Evolutionary conservation across 2,329 filamentous ascomycete genomes (phyloP).

Genomic region (Fusarium sp.): DNA sequence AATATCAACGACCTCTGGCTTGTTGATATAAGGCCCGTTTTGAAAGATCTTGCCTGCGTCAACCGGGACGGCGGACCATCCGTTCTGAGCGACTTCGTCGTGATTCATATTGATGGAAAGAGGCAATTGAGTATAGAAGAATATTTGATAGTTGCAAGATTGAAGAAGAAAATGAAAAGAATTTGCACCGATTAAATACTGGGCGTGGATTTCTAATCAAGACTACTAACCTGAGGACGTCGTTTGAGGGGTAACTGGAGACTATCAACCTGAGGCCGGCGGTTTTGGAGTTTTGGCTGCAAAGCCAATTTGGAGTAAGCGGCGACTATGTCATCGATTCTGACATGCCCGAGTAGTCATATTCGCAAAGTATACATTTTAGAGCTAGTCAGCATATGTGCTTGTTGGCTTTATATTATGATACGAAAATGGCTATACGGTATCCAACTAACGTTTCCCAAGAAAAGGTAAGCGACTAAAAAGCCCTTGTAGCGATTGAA

Average conservation of each 20-base stretch:
- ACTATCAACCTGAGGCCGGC: conserved; percentile 18
- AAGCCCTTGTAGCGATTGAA: background rate
- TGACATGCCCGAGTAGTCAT: background rate
- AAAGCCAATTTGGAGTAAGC: background rate
- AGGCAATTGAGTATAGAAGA: background rate
- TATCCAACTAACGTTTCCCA: too few relatives aligned
- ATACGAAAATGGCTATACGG: background rate
- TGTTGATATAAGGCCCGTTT: conserved; percentile 52
- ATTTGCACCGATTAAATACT: background rate
- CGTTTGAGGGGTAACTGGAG: conserved; percentile 27
- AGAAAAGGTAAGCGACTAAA: too few relatives aligned
- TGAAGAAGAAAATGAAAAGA: background rate
- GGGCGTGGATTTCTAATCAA: background rate
- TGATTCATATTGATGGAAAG: background rate
- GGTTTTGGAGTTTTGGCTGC: background rate
- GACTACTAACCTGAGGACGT: conserved; percentile 28
- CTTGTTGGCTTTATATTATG: background rate
- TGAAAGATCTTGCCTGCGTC: conserved; percentile 56
- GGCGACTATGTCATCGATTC: background rate
- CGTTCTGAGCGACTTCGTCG: conserved; percentile 45
- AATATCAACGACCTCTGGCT: conserved; percentile 50
- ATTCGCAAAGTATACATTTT: background rate
- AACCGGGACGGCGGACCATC: conserved; percentile 58
- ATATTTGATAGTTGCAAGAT: background rate
- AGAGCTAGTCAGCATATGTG: too few relatives aligned